Base-by-base conservation (phyloP, 345 rosid genomes). In the Lepidium sativum region DNA sequence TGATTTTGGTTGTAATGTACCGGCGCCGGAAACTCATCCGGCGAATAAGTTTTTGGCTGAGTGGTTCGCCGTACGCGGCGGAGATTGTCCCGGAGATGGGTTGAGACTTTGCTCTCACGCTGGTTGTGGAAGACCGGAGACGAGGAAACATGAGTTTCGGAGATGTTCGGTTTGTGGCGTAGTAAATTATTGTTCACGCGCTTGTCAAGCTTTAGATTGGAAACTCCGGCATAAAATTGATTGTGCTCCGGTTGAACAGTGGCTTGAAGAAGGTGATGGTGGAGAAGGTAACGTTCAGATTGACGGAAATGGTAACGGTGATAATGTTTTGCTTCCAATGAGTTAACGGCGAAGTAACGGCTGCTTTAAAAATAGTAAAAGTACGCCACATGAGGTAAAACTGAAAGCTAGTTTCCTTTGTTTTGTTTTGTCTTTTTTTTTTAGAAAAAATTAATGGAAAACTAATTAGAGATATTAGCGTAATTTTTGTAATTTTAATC, bases 1-100 rank as follows among this genome's bases (percentile, higher is more conserved):
- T 16, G 99, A 94, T 74, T 94, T 86, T 52, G 99, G 99, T 2
- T 94, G 97, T 80, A 90, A 90, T 79, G 95, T 94, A n/a, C 99
- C 95, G 69, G 84, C 96, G 10, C 92, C 95, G 34, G 95, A 88
- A 66, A 78, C 79, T 1, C 96, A 94, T 61, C 91, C 95, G 25
- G 95, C 91, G 15, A 86, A 81, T 68, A 67, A 72, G 42, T 94
- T 94, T 63, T 45, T 94, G 18, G 76, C 89, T 0, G 95, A 88
- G n/a, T 94, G 99, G 97, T 90, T 80, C 70, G 72, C 69, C 0
- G 37, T 52, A 1, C 78, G 78, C 4, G 84, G 71, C 2, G 77
- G 84, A 4, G 74, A 76, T 2, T 75, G 52, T 1, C 75, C 80
- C 3, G 92, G 78, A 0, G 59, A 74, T 9, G 95, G 96, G 0